These are phyloP conservation scores for Alternaria atra DNA, from an alignment of 2,329 filamentous ascomycete genomes.

Conservation along the genomic window DNA sequence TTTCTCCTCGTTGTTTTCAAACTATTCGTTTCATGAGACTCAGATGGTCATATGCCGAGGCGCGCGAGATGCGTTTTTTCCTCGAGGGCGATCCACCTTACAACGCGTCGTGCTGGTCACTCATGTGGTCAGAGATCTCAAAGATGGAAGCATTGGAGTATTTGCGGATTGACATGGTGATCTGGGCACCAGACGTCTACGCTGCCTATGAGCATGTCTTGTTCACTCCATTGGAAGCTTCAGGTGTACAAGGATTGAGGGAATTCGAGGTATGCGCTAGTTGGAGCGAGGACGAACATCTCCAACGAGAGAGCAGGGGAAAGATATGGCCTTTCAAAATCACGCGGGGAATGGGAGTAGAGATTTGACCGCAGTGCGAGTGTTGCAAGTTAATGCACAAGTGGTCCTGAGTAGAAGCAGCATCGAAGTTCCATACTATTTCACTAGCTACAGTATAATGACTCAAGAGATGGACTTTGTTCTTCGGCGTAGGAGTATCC, in stretches of 20 bases:
- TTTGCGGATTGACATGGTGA: not conserved
- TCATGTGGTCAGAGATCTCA: not conserved
- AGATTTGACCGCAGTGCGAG: too few relatives aligned
- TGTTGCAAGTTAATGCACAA: too few relatives aligned
- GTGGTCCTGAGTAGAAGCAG: too few relatives aligned
- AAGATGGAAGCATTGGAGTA: not conserved
- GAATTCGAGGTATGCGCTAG: not conserved
- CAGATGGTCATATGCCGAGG: not conserved
- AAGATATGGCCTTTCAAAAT: not conserved
- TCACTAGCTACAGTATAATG: too few relatives aligned
- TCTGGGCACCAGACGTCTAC: not conserved
- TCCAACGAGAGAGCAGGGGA: not conserved
- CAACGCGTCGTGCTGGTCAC: not conserved
- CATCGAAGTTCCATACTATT: too few relatives aligned
- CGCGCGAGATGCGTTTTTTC: not conserved
- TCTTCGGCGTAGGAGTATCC: too few relatives aligned
- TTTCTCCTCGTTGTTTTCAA: not conserved
- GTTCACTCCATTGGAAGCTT: not conserved
- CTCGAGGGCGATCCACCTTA: not conserved
- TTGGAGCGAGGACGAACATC: not conserved
- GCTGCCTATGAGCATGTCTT: not conserved
- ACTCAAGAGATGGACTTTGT: too few relatives aligned
- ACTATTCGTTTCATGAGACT: not conserved
- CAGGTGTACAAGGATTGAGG: not conserved
- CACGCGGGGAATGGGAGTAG: not conserved